Conservation (phyloP, 345 rosid genomes). For the Lagerstroemia speciosa region DNA sequence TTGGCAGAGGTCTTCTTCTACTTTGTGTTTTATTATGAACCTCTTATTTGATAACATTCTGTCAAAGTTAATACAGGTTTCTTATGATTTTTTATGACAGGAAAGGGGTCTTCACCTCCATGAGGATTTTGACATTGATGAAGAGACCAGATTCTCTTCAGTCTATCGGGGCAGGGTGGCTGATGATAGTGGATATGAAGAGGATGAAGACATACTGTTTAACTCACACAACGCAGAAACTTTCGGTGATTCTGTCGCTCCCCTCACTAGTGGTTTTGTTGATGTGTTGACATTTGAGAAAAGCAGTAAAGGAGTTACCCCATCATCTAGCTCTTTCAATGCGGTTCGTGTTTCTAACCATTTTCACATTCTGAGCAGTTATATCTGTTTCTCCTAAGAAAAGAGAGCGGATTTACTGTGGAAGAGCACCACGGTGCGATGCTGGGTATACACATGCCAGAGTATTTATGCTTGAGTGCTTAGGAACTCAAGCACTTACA, state of each 20-base stretch:
- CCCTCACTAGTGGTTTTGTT: constrained; percentile 23
- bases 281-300: constrained; percentile 34
- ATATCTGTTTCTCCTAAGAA: neutral
- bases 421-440: neutral
- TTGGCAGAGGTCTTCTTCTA: constrained; percentile 64
- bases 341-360: constrained; percentile 25
- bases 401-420: neutral
- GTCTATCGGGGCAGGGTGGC: constrained; percentile 43
- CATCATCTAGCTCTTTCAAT: constrained; percentile 33
- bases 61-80: constrained; percentile 9
- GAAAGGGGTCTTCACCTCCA: constrained; percentile 69
- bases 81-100: constrained; percentile 29
- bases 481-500: neutral
- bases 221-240: constrained; percentile 50
- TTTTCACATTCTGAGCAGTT: neutral
- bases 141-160: constrained; percentile 78
- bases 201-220: constrained; percentile 50
- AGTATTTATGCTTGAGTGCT: neutral
- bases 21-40: constrained; percentile 8
- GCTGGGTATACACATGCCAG: neutral
- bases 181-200: constrained; percentile 77
- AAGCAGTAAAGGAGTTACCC: constrained; percentile 28
- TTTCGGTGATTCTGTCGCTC: constrained; percentile 47
- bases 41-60: constrained; percentile 4
- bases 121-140: constrained; percentile 57